Percentiles rank a stretch among this genome's conserved stretches.
phyloP scores from a whole-genome alignment of 805 yeast species.

The Candida schatavii region DNA sequence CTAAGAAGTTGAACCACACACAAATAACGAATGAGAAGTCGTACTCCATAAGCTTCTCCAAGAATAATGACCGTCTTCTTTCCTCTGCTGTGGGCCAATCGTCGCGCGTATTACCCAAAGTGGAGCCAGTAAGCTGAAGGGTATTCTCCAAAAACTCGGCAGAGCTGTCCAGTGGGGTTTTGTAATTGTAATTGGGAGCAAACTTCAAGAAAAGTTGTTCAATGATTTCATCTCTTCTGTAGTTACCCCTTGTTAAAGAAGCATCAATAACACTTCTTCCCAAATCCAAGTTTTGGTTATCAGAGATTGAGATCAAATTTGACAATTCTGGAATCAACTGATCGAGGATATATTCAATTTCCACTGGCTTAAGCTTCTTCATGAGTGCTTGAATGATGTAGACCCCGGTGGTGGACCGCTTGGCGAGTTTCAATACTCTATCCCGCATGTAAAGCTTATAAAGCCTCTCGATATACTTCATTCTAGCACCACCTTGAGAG shows the following conservation, averaged over 20 bases:
- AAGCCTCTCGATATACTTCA: constrained; percentile 67
- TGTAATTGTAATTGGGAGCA: constrained; percentile 37
- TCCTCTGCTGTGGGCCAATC: constrained; percentile 95
- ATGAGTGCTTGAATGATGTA: constrained; percentile 74
- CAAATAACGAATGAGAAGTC: constrained; percentile 58
- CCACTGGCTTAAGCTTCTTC: constrained; percentile 58
- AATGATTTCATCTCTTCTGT: constrained; percentile 58
- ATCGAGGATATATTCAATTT: constrained; percentile 61
- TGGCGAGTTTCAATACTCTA: constrained; percentile 68
- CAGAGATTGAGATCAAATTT: constrained; percentile 45
- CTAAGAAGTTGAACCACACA: constrained; percentile 58
- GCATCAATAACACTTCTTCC: constrained; percentile 67
- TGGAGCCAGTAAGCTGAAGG: constrained; percentile 61
- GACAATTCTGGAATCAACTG: constrained; percentile 65
- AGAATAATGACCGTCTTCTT: constrained; percentile 70
- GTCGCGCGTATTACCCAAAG: constrained; percentile 76
- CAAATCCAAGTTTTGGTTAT: constrained; percentile 65
- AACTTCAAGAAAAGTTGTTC: constrained; percentile 39
- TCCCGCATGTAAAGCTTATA: constrained; percentile 70
- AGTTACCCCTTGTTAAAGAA: constrained; percentile 54
- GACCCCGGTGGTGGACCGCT: constrained; percentile 80
- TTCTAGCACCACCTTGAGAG: constrained; percentile 56
- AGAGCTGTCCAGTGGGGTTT: constrained; percentile 20
- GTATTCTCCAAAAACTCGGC: constrained; percentile 64
- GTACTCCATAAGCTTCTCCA: constrained; percentile 69